phyloP scores from a whole-genome alignment of 805 yeast genomes.

The Cyberlindnera galapagoensis region DNA sequence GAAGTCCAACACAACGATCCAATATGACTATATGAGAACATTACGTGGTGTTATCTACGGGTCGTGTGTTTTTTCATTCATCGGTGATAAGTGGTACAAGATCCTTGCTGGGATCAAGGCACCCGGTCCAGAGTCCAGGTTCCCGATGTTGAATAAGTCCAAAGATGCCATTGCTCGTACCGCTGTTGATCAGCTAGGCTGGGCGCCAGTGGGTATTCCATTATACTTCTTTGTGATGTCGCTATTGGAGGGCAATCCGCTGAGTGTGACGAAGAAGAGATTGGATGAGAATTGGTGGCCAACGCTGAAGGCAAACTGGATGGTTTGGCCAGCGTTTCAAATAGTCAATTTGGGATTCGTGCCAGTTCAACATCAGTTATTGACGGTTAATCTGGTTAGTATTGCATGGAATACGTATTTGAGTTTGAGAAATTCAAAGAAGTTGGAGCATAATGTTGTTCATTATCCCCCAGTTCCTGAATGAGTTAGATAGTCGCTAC shows the following conservation, averaged over 20 bases:
- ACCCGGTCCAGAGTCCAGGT: constrained; percentile 23
- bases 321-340: constrained; percentile 90
- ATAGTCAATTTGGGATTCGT: constrained; percentile 65
- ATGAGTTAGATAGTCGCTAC: too few species aligned
- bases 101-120: constrained; percentile 37
- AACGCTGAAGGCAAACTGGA: constrained; percentile 71
- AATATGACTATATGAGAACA: constrained; percentile 51
- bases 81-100: constrained; percentile 68
- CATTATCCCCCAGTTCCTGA: constrained; percentile 36
- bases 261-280: constrained; percentile 34
- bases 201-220: constrained; percentile 78
- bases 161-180: constrained; percentile 44
- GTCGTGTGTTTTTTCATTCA: constrained; percentile 64
- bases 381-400: constrained; percentile 64
- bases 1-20: neutral
- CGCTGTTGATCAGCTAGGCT: constrained; percentile 61
- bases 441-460: constrained; percentile 10
- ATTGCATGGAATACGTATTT: constrained; percentile 82
- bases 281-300: constrained; percentile 50
- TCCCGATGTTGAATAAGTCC: constrained; percentile 16
- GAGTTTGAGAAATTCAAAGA: constrained; percentile 48
- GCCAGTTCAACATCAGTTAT: constrained; percentile 64
- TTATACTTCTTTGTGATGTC: constrained; percentile 66
- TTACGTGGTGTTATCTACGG: constrained; percentile 66
- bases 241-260: constrained; percentile 48